phyloP scores from a whole-genome alignment of 2,329 filamentous ascomycete genomes.

The Colletotrichum liaoningense region DNA sequence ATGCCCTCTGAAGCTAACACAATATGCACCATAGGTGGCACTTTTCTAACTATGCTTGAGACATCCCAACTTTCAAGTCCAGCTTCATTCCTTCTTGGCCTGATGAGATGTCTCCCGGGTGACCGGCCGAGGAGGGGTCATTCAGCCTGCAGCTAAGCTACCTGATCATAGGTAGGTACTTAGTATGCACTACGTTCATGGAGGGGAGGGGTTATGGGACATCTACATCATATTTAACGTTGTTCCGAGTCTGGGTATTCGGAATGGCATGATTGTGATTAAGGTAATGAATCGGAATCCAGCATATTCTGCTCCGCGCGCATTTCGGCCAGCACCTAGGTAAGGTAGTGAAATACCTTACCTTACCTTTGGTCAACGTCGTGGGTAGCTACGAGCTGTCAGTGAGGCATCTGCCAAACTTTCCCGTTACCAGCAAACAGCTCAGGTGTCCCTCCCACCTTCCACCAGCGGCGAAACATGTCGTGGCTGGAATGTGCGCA shows the following conservation, averaged over 20 bases:
- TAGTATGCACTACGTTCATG: not conserved
- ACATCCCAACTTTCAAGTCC: not conserved
- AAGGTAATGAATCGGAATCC: too few relatives aligned
- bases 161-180: not conserved
- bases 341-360: too few relatives aligned
- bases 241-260: not conserved
- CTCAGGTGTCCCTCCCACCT: not conserved
- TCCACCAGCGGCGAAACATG: not conserved
- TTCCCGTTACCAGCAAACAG: not conserved
- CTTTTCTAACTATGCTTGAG: not conserved
- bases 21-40: not conserved
- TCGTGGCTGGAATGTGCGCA: slow-evolving; percentile 1
- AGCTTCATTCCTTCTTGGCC: not conserved
- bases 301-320: too few relatives aligned
- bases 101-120: not conserved
- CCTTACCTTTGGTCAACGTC: too few relatives aligned
- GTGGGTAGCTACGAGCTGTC: not conserved
- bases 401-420: not conserved
- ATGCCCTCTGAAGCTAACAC: not conserved
- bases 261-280: too few relatives aligned
- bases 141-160: not conserved
- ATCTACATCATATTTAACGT: not conserved
- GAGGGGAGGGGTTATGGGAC: not conserved
- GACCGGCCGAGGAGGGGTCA: slow-evolving; percentile 11
- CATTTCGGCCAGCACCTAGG: too few relatives aligned